These are phyloP conservation scores for Curvularia verruculosa DNA, from an alignment of 2,329 filamentous ascomycete species.

Conservation along the genomic window DNA sequence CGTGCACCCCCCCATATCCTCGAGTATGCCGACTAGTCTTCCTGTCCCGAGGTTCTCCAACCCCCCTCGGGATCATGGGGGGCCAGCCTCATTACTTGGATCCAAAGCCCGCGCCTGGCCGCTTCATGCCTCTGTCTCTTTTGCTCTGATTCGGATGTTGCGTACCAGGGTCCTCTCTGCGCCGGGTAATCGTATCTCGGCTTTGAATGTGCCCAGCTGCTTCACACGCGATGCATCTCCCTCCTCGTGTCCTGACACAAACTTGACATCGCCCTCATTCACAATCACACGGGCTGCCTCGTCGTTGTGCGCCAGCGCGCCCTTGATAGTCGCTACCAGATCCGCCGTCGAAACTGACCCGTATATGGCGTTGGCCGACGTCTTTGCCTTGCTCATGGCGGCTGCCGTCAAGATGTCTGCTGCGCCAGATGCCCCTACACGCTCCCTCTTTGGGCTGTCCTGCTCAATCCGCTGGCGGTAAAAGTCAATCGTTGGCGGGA, in stretches of 20 bases:
- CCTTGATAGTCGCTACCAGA: slow-evolving; percentile 56
- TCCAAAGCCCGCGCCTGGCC: slow-evolving; percentile 1
- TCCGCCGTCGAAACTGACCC: slow-evolving; percentile 63
- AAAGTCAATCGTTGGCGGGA: slow-evolving; percentile 57
- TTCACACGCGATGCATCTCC: slow-evolving; percentile 56
- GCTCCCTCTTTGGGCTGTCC: slow-evolving; percentile 38
- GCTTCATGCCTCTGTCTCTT: slow-evolving; percentile 29
- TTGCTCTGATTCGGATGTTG: slow-evolving; percentile 43
- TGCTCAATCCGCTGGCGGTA: slow-evolving; percentile 53
- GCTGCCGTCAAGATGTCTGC: slow-evolving; percentile 47
- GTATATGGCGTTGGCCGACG: slow-evolving; percentile 51
- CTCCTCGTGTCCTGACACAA: slow-evolving; percentile 50
- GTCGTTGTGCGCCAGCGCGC: slow-evolving; percentile 57
- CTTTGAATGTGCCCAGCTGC: slow-evolving; percentile 58
- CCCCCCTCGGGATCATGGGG: not conserved
- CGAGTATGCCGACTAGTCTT: slow-evolving; percentile 28
- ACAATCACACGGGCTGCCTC: slow-evolving; percentile 59
- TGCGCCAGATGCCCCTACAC: slow-evolving; percentile 43
- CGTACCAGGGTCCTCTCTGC: slow-evolving; percentile 46
- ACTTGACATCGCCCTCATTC: slow-evolving; percentile 57
- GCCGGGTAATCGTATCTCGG: slow-evolving; percentile 59
- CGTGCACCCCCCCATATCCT: slow-evolving; percentile 35
- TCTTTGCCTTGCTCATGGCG: slow-evolving; percentile 40
- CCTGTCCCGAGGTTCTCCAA: slow-evolving; percentile 19
- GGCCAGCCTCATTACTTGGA: slow-evolving; percentile 8